Evolutionary conservation across 2,329 filamentous ascomycete species (phyloP), one percentile per base, ranked within the genome.

Genomic region (Fusarium newnesense): DNA sequence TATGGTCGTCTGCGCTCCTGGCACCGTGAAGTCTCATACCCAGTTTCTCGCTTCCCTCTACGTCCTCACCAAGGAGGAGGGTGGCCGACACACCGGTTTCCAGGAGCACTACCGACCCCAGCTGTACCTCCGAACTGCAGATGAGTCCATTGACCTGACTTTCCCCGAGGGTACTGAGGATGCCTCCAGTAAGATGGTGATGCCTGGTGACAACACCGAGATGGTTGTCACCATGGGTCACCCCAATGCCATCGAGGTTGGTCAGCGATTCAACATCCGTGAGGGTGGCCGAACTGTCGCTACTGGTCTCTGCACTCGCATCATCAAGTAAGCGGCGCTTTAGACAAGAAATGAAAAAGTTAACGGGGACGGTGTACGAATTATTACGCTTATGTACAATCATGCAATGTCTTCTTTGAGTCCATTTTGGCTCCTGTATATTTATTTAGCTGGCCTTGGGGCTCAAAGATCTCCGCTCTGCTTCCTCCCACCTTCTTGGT

Each of bases 151-250:
- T 80, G 88, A 92, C 65, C 90, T 99, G 79, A 91, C 88, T 82
- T 98, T 96, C 92, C 94, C 95, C 61, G 95, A 96, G 79, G 93
- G 93, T 72, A 92, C 89, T 72, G 91, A 92, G 83, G 92, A 96
- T 78, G 84, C 88, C 68, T 82, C 87, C 73, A 86, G 85, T 83
- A 95, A 94, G 88, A 93, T 95, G 87, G 92, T 98, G 84, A 97
- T 97, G 95, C 96, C 96, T 59, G 96, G 96, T 84, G 96, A 99
- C 90, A 99, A 99, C 85, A 91, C 97, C 76, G 96, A 99, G 89
- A 98, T 99, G 95, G 87, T 96, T 75, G 93, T 95, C 83, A 90
- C 92, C 79, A 91, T 97, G 81, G 90, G 94, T 85, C 87, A 93
- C 84, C 94, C 96, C 73, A 90, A 97, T 80, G 96, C 96, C 68